Conservation (phyloP, 768 basidiomycete genomes). For the Dendrothele bispora region DNA sequence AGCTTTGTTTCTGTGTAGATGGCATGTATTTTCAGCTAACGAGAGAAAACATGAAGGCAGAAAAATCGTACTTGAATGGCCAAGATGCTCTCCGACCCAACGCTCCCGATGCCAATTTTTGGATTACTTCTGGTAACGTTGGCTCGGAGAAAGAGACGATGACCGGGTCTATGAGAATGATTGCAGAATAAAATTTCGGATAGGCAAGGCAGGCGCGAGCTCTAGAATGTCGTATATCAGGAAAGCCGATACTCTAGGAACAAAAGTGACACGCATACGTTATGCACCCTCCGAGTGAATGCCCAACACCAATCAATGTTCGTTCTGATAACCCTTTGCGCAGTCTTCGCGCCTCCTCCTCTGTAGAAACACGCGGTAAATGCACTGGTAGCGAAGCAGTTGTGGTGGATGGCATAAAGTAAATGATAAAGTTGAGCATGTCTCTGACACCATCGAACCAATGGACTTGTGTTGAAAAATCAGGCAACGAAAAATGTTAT, state of each 20-base stretch:
- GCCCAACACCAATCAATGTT: constrained; percentile 68
- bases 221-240: constrained; percentile 37
- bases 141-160: constrained; percentile 41
- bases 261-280: constrained; percentile 45
- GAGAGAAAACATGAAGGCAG: too few relatives aligned
- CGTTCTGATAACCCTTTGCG: constrained; percentile 54
- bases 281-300: constrained; percentile 82
- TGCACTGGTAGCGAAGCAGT: constrained; percentile 46
- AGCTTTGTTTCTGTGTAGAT: constrained; percentile 63
- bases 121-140: constrained; percentile 17
- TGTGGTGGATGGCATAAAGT: constrained; percentile 61
- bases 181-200: constrained; percentile 67
- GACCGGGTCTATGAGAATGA: constrained; percentile 82
- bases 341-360: constrained; percentile 42
- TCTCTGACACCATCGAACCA: constrained; percentile 81
- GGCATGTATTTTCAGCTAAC: too few relatives aligned
- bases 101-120: constrained; percentile 46
- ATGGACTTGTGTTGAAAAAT: constrained; percentile 55
- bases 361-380: constrained; percentile 46
- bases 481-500: not conserved
- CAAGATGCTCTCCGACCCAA: constrained; percentile 62
- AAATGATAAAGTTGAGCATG: constrained; percentile 69
- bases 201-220: constrained; percentile 61
- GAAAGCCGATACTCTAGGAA: not conserved
- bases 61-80: constrained; percentile 61